Evolutionary conservation across 306 rosid genomes (phyloP).

Genomic region (Rubus idaeus): DNA sequence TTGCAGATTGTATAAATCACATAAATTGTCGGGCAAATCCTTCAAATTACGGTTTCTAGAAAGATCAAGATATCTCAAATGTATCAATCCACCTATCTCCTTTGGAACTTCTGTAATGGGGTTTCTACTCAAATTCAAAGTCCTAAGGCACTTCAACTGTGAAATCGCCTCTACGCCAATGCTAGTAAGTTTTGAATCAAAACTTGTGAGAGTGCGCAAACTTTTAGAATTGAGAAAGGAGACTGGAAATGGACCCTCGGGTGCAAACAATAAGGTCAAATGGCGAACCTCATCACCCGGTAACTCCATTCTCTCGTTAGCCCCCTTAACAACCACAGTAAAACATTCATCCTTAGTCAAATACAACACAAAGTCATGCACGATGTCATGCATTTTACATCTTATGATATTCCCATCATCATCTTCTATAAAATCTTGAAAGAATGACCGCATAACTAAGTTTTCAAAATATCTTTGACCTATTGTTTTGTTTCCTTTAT

Average conservation of each 20-base stretch:
- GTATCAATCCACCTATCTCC: background rate
- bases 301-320: background rate
- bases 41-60: background rate
- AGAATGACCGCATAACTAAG: background rate
- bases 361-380: background rate
- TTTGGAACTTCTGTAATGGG: background rate
- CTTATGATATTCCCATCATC: accelerated
- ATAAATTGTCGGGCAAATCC: background rate
- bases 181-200: background rate
- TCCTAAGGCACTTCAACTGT: background rate
- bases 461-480: background rate
- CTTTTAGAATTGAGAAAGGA: background rate
- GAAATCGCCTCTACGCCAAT: background rate
- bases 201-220: background rate
- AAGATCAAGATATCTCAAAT: background rate
- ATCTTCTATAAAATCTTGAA: background rate
- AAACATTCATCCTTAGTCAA: background rate
- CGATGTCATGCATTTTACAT: background rate
- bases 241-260: background rate
- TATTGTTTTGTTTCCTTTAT: background rate
- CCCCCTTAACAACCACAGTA: background rate
- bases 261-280: background rate
- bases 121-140: background rate
- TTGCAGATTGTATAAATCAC: background rate
- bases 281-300: background rate